These are phyloP conservation scores for Apium graveolens DNA, from an alignment of 129 eudicot genomes.

Conservation along the genomic window DNA sequence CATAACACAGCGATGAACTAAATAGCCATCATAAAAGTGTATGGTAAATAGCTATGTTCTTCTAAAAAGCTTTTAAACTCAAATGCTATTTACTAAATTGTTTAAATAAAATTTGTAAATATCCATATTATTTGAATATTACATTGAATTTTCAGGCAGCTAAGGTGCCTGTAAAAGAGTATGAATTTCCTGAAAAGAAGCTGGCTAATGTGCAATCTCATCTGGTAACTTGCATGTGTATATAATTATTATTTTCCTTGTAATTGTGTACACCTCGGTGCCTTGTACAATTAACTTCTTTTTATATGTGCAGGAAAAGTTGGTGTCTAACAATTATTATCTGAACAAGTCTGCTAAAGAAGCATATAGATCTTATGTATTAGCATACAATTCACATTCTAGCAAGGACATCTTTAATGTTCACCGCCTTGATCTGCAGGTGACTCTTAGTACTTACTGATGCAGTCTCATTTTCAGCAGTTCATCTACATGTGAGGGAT, in stretches of 20 bases:
- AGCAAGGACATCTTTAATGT: slow-evolving; percentile 56
- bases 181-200: slow-evolving; percentile 37
- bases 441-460: background rate
- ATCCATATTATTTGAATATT: background rate
- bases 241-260: background rate
- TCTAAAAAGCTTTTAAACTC: background rate
- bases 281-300: background rate
- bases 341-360: slow-evolving; percentile 47
- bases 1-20: background rate
- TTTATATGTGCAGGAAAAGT: slow-evolving; percentile 35
- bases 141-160: slow-evolving; percentile 26
- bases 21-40: background rate
- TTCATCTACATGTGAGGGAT: background rate
- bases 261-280: background rate
- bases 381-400: slow-evolving; percentile 51
- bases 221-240: slow-evolving; percentile 30
- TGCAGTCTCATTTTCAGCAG: background rate
- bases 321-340: slow-evolving; percentile 35
- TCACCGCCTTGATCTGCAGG: slow-evolving; percentile 48
- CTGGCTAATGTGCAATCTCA: slow-evolving; percentile 48
- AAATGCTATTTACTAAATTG: background rate
- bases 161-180: slow-evolving; percentile 50
- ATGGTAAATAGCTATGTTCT: background rate
- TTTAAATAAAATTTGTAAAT: background rate
- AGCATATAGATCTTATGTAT: slow-evolving; percentile 43